A percentile compares a stretch with the other conserved stretches of the same genome.
Evolutionary conservation across 2,329 filamentous ascomycete genomes (phyloP).

Genomic region (Cadophora luteo-olivacea): DNA sequence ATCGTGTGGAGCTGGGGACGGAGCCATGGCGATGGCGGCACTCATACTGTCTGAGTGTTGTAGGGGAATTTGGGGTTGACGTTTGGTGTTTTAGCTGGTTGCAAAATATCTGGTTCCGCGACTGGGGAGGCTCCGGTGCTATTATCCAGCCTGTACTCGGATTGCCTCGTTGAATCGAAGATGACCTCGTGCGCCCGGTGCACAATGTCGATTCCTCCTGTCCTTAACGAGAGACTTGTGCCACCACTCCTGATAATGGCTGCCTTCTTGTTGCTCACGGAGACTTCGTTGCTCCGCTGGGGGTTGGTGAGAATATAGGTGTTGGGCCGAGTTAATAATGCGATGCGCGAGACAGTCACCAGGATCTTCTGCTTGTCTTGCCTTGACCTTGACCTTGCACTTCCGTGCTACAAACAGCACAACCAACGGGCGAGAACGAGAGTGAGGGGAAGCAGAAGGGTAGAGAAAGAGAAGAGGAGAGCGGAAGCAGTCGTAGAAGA

Average conservation of each 20-base stretch:
- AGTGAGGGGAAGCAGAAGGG: slow-evolving; percentile 33
- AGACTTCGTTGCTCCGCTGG: slow-evolving; percentile 28
- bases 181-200: slow-evolving; percentile 34
- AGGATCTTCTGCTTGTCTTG: slow-evolving; percentile 15
- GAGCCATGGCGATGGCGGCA: slow-evolving; percentile 72
- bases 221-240: slow-evolving; percentile 40
- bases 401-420: neutral
- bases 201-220: slow-evolving; percentile 36
- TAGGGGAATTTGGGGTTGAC: neutral
- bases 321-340: slow-evolving; percentile 13
- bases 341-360: slow-evolving; percentile 12
- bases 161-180: neutral
- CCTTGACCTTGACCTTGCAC: slow-evolving; percentile 8
- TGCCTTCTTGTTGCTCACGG: neutral
- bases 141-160: slow-evolving; percentile 20
- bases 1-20: slow-evolving; percentile 71
- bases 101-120: neutral
- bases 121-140: neutral
- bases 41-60: slow-evolving; percentile 58
- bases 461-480: slow-evolving; percentile 16
- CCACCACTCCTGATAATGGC: slow-evolving; percentile 36
- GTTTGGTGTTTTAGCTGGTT: slow-evolving; percentile 20
- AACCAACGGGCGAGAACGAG: slow-evolving; percentile 9
- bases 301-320: slow-evolving; percentile 15
- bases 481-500: slow-evolving; percentile 19